A percentile compares a stretch with the other conserved stretches of the same genome.
These are phyloP conservation scores for Alternaria gaisen DNA, from an alignment of 2,329 filamentous ascomycete genomes.

Conservation along the genomic window DNA sequence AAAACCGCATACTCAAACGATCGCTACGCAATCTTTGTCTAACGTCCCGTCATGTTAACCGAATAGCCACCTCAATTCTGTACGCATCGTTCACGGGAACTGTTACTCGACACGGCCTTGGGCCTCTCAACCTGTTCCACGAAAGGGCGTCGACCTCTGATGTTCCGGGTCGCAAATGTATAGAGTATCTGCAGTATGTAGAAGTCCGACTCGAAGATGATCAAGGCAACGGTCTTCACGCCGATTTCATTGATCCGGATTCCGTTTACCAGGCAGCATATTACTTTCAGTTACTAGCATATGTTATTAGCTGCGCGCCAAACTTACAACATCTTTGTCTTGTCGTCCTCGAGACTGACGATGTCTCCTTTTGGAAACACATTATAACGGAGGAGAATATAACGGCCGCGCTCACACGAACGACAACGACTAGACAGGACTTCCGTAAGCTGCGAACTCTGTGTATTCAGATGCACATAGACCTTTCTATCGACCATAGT, in stretches of 20 bases:
- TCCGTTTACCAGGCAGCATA: slow-evolving; percentile 11
- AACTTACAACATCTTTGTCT: slow-evolving; percentile 37
- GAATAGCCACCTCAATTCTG: slow-evolving; percentile 31
- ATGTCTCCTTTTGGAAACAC: slow-evolving; percentile 35
- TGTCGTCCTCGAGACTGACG: slow-evolving; percentile 30
- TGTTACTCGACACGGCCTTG: slow-evolving; percentile 23
- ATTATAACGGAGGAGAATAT: slow-evolving; percentile 5
- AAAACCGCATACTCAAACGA: slow-evolving; percentile 29
- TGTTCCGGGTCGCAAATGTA: background rate
- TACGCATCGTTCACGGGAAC: slow-evolving; percentile 36
- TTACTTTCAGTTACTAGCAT: slow-evolving; percentile 34
- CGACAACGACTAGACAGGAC: slow-evolving; percentile 4
- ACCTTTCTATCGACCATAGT: background rate
- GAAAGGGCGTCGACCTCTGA: slow-evolving; percentile 17
- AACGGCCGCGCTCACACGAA: background rate
- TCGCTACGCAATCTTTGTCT: slow-evolving; percentile 32
- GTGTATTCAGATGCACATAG: slow-evolving; percentile 27
- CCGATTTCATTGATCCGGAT: slow-evolving; percentile 16
- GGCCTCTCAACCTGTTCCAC: slow-evolving; percentile 27
- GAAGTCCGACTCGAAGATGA: slow-evolving; percentile 38
- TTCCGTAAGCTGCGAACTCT: slow-evolving; percentile 28
- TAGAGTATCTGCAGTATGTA: slow-evolving; percentile 30
- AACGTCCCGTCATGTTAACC: slow-evolving; percentile 25
- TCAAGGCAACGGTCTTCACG: slow-evolving; percentile 27
- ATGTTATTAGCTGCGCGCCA: slow-evolving; percentile 21